Percentiles rank a stretch among this genome's conserved stretches.
Evolutionary conservation across 2,329 filamentous ascomycete genomes (phyloP).

Genomic region (Tolypocladium tundrense): DNA sequence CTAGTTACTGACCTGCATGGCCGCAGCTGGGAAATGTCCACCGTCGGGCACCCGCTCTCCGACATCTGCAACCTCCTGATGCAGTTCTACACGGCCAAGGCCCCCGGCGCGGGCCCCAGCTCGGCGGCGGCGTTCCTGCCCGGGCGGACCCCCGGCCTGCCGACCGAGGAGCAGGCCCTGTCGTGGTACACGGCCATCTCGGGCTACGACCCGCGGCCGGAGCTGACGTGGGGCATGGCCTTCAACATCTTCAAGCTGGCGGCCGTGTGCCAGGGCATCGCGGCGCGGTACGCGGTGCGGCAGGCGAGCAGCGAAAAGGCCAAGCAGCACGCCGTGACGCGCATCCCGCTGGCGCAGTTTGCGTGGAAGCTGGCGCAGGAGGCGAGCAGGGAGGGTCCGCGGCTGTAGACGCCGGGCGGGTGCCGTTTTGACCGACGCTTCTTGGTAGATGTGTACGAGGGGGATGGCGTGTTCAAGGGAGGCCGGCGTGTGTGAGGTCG

Average conservation of each 20-base stretch:
- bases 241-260: constrained; percentile 52
- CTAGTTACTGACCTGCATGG: background rate
- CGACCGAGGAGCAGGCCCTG: constrained; percentile 28
- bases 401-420: constrained; percentile 11
- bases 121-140: constrained; percentile 46
- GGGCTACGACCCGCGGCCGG: constrained; percentile 58
- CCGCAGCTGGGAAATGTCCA: constrained; percentile 87
- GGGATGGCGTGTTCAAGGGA: background rate
- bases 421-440: background rate
- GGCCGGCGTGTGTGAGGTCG: too few species aligned
- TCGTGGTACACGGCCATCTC: constrained; percentile 36
- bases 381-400: constrained; percentile 17
- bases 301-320: constrained; percentile 88
- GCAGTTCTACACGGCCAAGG: constrained; percentile 27
- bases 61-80: constrained; percentile 71
- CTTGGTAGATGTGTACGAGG: background rate
- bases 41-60: constrained; percentile 88
- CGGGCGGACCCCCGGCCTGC: constrained; percentile 54
- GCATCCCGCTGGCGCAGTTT: constrained; percentile 62
- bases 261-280: constrained; percentile 76
- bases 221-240: constrained; percentile 50
- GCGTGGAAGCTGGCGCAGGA: constrained; percentile 64
- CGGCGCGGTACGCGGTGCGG: constrained; percentile 70
- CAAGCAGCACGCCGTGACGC: constrained; percentile 56
- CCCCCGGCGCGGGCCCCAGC: constrained; percentile 10